Conservation (phyloP, 805 yeast species). For the Kazachstania psychrophila region DNA sequence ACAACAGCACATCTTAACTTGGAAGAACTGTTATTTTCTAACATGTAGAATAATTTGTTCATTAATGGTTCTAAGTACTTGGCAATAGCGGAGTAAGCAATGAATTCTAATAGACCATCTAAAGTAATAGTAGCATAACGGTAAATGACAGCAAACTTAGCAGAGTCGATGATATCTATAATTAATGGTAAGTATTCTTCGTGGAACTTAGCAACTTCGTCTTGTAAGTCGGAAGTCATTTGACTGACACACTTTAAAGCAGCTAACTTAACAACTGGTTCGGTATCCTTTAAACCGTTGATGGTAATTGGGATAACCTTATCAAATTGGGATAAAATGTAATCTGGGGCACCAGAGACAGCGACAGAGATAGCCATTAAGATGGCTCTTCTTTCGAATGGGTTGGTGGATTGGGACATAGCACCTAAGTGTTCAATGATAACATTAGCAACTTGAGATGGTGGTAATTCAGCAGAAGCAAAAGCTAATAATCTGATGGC, state of each 20-base stretch:
- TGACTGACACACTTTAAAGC: slow-evolving; percentile 75
- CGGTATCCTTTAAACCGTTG: slow-evolving; percentile 67
- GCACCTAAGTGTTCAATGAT: slow-evolving; percentile 55
- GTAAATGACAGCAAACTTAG: slow-evolving; percentile 74
- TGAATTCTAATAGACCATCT: slow-evolving; percentile 85
- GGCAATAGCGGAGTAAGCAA: slow-evolving; percentile 77
- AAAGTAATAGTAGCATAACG: slow-evolving; percentile 85
- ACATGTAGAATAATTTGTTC: slow-evolving; percentile 79
- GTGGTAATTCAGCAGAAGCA: slow-evolving; percentile 79
- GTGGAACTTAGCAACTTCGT: slow-evolving; percentile 74
- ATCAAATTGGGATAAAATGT: slow-evolving; percentile 62
- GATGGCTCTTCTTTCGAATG: slow-evolving; percentile 80
- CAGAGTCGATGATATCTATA: slow-evolving; percentile 77
- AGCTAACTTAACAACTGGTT: slow-evolving; percentile 70
- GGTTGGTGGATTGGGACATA: slow-evolving; percentile 52
- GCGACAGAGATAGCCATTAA: slow-evolving; percentile 73
- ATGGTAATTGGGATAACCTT: slow-evolving; percentile 65
- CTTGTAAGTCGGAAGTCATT: slow-evolving; percentile 77
- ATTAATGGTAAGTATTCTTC: slow-evolving; percentile 75
- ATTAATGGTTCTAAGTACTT: slow-evolving; percentile 79
- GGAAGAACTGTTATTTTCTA: slow-evolving; percentile 66
- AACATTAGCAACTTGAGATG: slow-evolving; percentile 81
- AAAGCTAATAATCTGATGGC: slow-evolving; percentile 74
- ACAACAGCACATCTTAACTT: slow-evolving; percentile 69
- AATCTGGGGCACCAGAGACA: slow-evolving; percentile 92